Conservation (phyloP, 2,329 filamentous ascomycete species). For the Apiospora hydei region DNA sequence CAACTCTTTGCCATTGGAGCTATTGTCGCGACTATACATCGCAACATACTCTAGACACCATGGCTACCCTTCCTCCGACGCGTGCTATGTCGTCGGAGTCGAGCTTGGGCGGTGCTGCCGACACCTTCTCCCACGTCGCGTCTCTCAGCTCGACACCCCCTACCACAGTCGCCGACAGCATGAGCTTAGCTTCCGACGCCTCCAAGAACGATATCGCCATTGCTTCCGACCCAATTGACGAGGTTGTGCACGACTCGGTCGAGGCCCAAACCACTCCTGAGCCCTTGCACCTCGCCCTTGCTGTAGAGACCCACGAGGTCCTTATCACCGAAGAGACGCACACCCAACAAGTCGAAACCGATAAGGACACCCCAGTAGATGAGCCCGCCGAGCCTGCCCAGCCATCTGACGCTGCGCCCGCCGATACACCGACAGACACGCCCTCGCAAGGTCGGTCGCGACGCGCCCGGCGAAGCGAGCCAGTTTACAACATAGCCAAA, state of each 20-base stretch:
- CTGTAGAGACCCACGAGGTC: constrained; percentile 33
- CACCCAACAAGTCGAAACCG: constrained; percentile 15
- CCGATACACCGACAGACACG: constrained; percentile 24
- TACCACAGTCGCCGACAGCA: constrained; percentile 69
- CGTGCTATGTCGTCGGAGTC: constrained; percentile 49
- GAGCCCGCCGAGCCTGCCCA: background rate
- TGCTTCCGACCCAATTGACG: constrained; percentile 58
- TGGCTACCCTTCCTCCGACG: constrained; percentile 32
- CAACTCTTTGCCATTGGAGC: constrained; percentile 20
- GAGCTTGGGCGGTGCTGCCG: constrained; percentile 41
- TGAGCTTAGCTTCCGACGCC: constrained; percentile 62
- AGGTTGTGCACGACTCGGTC: constrained; percentile 45
- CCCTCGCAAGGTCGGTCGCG: constrained; percentile 52
- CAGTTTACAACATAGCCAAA: constrained; percentile 72
- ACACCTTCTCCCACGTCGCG: constrained; percentile 59
- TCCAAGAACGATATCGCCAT: constrained; percentile 67
- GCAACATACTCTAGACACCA: constrained; percentile 22
- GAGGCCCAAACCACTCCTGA: constrained; percentile 26
- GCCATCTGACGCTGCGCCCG: background rate
- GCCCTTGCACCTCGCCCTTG: constrained; percentile 13
- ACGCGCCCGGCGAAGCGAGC: constrained; percentile 61
- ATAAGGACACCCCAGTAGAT: background rate
- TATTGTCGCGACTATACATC: constrained; percentile 26
- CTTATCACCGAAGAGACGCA: constrained; percentile 32
- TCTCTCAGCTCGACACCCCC: constrained; percentile 69